Evolutionary conservation across 345 rosid species (phyloP).

Genomic region (Populus tremula): DNA sequence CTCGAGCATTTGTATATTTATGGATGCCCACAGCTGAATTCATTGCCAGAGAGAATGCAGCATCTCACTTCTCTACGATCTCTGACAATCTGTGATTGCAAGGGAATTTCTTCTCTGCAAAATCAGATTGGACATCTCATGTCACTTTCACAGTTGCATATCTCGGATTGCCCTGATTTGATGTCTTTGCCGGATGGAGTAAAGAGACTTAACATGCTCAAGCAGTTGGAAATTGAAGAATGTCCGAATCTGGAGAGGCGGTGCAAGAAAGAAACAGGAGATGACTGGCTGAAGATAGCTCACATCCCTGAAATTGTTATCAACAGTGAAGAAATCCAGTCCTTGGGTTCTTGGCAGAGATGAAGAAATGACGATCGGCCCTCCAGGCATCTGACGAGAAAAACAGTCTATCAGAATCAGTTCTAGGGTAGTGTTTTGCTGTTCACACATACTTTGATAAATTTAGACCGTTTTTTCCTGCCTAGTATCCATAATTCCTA

Average conservation of each 20-base stretch:
- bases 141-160: background rate
- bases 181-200: background rate
- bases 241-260: background rate
- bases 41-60: background rate
- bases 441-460: too few relatives aligned
- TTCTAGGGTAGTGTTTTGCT: too few relatives aligned
- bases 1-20: background rate
- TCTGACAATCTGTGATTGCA: background rate
- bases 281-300: conserved; percentile 2
- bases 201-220: background rate
- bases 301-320: background rate
- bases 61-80: background rate
- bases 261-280: conserved; percentile 3
- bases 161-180: background rate
- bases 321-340: too few relatives aligned
- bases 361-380: too few relatives aligned
- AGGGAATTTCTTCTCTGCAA: background rate
- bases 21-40: background rate
- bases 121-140: background rate
- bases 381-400: too few relatives aligned
- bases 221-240: background rate
- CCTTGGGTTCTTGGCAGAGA: too few relatives aligned
- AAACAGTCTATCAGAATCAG: too few relatives aligned
- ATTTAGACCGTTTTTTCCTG: too few relatives aligned
- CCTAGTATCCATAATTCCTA: too few relatives aligned